Evolutionary conservation across 2,329 filamentous ascomycete species (phyloP).

Genomic region (Microdochium nivale): DNA sequence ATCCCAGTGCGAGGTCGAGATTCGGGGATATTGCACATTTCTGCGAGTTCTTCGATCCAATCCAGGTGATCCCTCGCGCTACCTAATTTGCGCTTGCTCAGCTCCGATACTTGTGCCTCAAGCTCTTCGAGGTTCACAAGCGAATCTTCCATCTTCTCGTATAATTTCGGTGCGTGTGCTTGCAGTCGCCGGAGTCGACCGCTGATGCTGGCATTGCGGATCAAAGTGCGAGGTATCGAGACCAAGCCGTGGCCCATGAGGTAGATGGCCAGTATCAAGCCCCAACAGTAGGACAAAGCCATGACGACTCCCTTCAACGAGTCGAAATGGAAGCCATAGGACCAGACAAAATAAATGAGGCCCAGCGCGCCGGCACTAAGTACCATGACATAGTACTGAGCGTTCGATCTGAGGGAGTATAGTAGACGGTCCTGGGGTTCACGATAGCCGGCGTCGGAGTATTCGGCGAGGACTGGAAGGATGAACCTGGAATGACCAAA

Average conservation of each 20-base stretch:
- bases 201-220: slow-evolving; percentile 71
- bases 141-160: slow-evolving; percentile 84
- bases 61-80: slow-evolving; percentile 70
- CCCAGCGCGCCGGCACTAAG: slow-evolving; percentile 62
- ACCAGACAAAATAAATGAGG: slow-evolving; percentile 74
- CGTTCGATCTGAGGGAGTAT: slow-evolving; percentile 82
- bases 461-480: slow-evolving; percentile 87
- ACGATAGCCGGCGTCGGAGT: slow-evolving; percentile 87
- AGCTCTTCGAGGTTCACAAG: slow-evolving; percentile 71
- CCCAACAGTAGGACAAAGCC: slow-evolving; percentile 93
- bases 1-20: slow-evolving; percentile 34
- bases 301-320: slow-evolving; percentile 80
- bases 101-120: slow-evolving; percentile 70
- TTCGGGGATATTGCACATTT: slow-evolving; percentile 65
- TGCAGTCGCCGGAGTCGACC: slow-evolving; percentile 69
- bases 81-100: slow-evolving; percentile 73
- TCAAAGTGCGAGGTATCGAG: slow-evolving; percentile 73
- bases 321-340: slow-evolving; percentile 62
- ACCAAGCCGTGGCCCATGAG: slow-evolving; percentile 97
- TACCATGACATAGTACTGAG: slow-evolving; percentile 77
- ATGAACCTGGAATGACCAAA: slow-evolving; percentile 57
- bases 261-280: slow-evolving; percentile 84
- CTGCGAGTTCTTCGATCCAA: slow-evolving; percentile 92
- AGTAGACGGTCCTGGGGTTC: slow-evolving; percentile 72
- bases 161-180: slow-evolving; percentile 66